Conservation (phyloP, 2,329 filamentous ascomycete species). For the Beauveria sp. region DNA sequence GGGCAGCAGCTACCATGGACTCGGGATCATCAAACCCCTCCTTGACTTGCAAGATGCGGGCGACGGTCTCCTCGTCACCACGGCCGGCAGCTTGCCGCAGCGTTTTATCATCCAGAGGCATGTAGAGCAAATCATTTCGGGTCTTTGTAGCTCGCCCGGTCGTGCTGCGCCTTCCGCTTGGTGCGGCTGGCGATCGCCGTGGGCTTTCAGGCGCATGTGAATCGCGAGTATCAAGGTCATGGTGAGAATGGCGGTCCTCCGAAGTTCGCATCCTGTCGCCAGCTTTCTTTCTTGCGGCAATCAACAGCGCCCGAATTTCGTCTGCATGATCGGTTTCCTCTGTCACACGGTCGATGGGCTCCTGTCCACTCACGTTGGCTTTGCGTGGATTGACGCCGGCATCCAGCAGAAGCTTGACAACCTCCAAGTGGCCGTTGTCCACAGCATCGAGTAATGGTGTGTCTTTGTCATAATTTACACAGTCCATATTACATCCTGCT, state of each 20-base stretch:
- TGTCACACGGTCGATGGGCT: slow-evolving; percentile 77
- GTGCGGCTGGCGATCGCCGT: slow-evolving; percentile 45
- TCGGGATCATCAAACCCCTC: slow-evolving; percentile 65
- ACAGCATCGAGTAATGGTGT: slow-evolving; percentile 94
- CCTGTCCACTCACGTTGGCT: slow-evolving; percentile 85
- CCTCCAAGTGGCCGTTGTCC: slow-evolving; percentile 85
- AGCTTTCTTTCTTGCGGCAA: slow-evolving; percentile 49
- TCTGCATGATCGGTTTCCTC: slow-evolving; percentile 69
- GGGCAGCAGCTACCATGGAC: slow-evolving; percentile 82
- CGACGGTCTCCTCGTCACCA: slow-evolving; percentile 55
- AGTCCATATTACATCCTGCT: slow-evolving; percentile 78
- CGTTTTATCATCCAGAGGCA: slow-evolving; percentile 55
- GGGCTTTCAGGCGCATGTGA: slow-evolving; percentile 52
- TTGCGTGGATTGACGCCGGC: slow-evolving; percentile 88
- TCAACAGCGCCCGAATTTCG: slow-evolving; percentile 65
- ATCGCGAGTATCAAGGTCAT: slow-evolving; percentile 37
- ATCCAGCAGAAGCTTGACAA: slow-evolving; percentile 75
- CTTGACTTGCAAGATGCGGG: slow-evolving; percentile 52
- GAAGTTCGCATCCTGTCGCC: slow-evolving; percentile 48
- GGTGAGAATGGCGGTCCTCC: slow-evolving; percentile 46
- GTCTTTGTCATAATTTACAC: slow-evolving; percentile 72
- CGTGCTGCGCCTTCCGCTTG: slow-evolving; percentile 41
- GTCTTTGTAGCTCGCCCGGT: slow-evolving; percentile 56
- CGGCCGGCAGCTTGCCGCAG: slow-evolving; percentile 51
- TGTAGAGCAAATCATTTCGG: slow-evolving; percentile 55